Conservation (phyloP, 352 stramenopile species). For the Globisporangium recalcitrans region DNA sequence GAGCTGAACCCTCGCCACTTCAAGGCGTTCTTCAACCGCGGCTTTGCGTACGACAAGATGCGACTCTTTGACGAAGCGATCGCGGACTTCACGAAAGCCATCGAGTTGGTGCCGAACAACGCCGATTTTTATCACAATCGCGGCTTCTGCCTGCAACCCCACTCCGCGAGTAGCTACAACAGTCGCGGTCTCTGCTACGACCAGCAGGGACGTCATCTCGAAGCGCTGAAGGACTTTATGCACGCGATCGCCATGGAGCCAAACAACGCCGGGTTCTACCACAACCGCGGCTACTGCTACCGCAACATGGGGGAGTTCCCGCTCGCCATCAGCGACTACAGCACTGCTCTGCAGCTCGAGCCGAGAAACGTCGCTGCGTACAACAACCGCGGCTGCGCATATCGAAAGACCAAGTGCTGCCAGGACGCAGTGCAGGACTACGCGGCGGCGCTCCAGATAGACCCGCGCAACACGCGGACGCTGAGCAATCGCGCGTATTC, state of each 20-base stretch:
- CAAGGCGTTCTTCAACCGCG: constrained; percentile 88
- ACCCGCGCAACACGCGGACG: constrained; percentile 73
- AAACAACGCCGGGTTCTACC: constrained; percentile 69
- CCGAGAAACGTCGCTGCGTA: constrained; percentile 68
- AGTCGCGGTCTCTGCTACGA: constrained; percentile 74
- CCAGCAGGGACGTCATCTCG: constrained; percentile 50
- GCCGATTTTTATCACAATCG: constrained; percentile 84
- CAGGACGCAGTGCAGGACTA: constrained; percentile 75
- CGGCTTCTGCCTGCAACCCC: constrained; percentile 67
- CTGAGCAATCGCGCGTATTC: constrained; percentile 86
- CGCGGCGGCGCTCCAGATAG: constrained; percentile 55
- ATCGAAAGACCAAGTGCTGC: constrained; percentile 66
- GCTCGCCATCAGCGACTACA: constrained; percentile 65
- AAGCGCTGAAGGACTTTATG: constrained; percentile 75
- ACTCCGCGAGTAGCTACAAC: constrained; percentile 74
- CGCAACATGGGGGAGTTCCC: constrained; percentile 76
- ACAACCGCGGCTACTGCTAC: constrained; percentile 85
- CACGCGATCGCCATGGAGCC: constrained; percentile 60
- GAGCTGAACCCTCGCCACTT: constrained; percentile 74
- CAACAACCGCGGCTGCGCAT: constrained; percentile 84
- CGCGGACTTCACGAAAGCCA: constrained; percentile 72
- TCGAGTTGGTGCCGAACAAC: constrained; percentile 67
- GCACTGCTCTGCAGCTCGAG: constrained; percentile 52
- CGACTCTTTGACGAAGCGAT: constrained; percentile 70
- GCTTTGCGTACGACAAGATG: constrained; percentile 83